Conservation (phyloP, 768 basidiomycete genomes). For the Leucocoprinus sp. region DNA sequence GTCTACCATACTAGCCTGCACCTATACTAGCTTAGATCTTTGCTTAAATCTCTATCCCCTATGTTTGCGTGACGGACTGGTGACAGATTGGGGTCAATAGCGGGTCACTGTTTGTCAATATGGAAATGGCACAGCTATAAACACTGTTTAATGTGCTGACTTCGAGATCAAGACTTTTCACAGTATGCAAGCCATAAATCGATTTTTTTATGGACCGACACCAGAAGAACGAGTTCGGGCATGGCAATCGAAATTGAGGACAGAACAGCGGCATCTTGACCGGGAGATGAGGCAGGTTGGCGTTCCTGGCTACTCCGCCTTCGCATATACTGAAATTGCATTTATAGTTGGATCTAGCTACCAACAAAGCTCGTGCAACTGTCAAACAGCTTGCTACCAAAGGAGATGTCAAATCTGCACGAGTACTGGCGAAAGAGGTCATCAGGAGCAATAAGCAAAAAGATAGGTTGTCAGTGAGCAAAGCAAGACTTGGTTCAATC, state of each 20-base stretch:
- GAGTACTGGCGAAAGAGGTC: slow-evolving; percentile 89
- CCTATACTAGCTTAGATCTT: too few species aligned
- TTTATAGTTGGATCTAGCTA: slow-evolving; percentile 70
- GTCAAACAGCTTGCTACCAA: slow-evolving; percentile 88
- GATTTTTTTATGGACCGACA: slow-evolving; percentile 93
- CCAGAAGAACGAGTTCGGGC: slow-evolving; percentile 87
- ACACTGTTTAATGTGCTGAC: slow-evolving; percentile 6
- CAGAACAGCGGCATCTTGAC: slow-evolving; percentile 77
- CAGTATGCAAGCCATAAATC: slow-evolving; percentile 79
- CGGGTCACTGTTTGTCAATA: slow-evolving; percentile 10
- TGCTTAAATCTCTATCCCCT: too few species aligned
- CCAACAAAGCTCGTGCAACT: slow-evolving; percentile 67
- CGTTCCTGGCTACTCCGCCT: slow-evolving; percentile 16
- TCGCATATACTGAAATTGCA: slow-evolving; percentile 10
- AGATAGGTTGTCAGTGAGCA: slow-evolving; percentile 83
- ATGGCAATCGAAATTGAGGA: slow-evolving; percentile 86
- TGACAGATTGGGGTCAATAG: background rate
- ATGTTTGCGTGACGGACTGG: slow-evolving; percentile 3
- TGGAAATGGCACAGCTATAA: slow-evolving; percentile 5
- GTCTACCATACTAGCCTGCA: too few species aligned
- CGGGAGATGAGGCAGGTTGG: slow-evolving; percentile 94
- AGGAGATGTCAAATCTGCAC: slow-evolving; percentile 88
- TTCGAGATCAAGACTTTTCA: background rate
- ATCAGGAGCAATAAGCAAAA: slow-evolving; percentile 93
- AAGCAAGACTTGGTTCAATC: slow-evolving; percentile 88